Conservation (phyloP, 306 rosid species). For the Comarum palustre region DNA sequence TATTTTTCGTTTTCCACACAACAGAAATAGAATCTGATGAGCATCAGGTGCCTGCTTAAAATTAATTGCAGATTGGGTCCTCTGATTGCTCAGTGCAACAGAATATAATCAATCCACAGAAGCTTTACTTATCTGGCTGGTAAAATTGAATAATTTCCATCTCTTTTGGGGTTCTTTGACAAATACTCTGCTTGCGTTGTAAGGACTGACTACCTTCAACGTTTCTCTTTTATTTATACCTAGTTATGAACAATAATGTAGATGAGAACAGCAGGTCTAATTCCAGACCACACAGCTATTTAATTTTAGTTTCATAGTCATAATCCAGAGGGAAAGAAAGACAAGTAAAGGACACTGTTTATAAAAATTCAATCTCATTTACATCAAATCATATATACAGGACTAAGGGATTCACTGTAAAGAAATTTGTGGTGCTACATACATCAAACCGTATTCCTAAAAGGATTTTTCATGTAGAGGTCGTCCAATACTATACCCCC, state of each 20-base stretch:
- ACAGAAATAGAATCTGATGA: too few species aligned
- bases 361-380: conserved; percentile 15
- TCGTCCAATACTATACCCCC: conserved; percentile 56
- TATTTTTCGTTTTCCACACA: neutral
- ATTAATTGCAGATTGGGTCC: neutral
- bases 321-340: conserved; percentile 7
- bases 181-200: neutral
- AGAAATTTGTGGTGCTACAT: conserved; percentile 39
- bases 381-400: conserved; percentile 11
- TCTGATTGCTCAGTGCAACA: neutral
- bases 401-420: conserved; percentile 28
- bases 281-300: neutral
- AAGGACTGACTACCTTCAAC: neutral
- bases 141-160: neutral
- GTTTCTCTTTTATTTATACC: neutral
- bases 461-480: conserved; percentile 60
- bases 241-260: neutral
- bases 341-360: neutral
- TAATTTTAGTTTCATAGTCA: neutral
- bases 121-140: neutral
- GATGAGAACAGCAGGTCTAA: neutral
- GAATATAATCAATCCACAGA: neutral
- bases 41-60: neutral
- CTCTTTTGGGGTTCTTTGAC: conserved; percentile 1
- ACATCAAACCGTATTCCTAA: conserved; percentile 48